phyloP scores from a whole-genome alignment of 2,329 filamentous ascomycete genomes.

The Colletotrichum cereale region DNA sequence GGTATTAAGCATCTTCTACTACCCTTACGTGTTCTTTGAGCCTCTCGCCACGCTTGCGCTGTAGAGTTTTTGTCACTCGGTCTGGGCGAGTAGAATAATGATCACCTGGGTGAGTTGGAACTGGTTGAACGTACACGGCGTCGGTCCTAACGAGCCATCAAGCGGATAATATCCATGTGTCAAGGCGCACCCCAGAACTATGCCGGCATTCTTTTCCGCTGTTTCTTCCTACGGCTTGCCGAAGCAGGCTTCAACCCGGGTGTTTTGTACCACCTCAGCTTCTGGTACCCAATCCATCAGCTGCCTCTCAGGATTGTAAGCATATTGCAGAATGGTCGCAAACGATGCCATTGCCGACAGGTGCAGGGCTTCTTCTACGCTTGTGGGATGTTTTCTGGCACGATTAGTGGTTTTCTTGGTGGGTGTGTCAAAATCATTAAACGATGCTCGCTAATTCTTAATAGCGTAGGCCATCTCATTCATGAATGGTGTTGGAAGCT shows the following conservation, averaged over 20 bases:
- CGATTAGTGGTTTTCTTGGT: slow-evolving; percentile 47
- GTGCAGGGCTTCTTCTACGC: slow-evolving; percentile 49
- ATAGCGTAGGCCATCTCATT: slow-evolving; percentile 46
- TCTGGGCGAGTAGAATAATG: slow-evolving; percentile 47
- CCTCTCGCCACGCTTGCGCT: slow-evolving; percentile 44
- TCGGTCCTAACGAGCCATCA: neutral
- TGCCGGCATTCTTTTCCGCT: slow-evolving; percentile 44
- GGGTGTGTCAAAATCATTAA: neutral
- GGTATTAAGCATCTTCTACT: slow-evolving; percentile 45
- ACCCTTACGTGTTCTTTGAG: slow-evolving; percentile 46
- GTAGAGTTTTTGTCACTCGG: slow-evolving; percentile 42
- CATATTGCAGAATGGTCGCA: neutral
- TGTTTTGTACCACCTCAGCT: slow-evolving; percentile 46
- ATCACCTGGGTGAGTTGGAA: slow-evolving; percentile 43
- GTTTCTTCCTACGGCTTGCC: slow-evolving; percentile 46
- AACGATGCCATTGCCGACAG: neutral
- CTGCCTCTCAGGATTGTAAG: slow-evolving; percentile 48
- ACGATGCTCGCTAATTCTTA: neutral
- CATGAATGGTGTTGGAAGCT: slow-evolving; percentile 44
- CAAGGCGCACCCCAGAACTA: slow-evolving; percentile 44
- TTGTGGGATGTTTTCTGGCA: slow-evolving; percentile 49
- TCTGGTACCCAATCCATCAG: slow-evolving; percentile 51
- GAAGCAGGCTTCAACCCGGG: slow-evolving; percentile 49
- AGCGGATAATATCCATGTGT: slow-evolving; percentile 44
- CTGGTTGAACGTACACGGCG: no score